phyloP scores from a whole-genome alignment of 2,329 filamentous ascomycete genomes.

The Aspergillus sp. region DNA sequence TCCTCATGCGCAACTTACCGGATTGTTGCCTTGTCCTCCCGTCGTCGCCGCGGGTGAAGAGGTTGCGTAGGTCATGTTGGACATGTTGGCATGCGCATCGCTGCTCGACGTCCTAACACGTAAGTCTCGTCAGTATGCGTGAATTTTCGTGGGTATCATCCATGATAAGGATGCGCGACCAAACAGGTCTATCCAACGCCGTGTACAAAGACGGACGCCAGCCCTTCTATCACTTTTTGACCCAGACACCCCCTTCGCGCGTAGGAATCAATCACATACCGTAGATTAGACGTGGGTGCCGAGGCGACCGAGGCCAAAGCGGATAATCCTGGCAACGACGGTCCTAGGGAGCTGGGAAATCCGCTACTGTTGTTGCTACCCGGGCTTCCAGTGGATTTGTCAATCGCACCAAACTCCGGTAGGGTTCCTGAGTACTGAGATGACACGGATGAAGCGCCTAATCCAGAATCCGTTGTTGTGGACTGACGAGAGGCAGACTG shows the following conservation, averaged over 20 bases:
- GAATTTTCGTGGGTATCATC: background rate
- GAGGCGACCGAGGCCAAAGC: constrained; percentile 60
- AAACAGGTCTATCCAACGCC: no score
- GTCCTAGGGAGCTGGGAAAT: constrained; percentile 35
- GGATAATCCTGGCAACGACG: constrained; percentile 57
- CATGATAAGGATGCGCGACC: no score
- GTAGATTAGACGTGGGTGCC: constrained; percentile 51
- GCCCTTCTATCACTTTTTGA: background rate
- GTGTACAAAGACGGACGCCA: no score
- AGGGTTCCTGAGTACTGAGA: constrained; percentile 46
- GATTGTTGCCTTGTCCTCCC: constrained; percentile 57
- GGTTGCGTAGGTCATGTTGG: constrained; percentile 61
- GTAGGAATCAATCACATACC: constrained; percentile 40
- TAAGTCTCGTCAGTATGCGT: constrained; percentile 21
- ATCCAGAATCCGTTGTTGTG: constrained; percentile 40
- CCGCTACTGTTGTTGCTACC: constrained; percentile 24
- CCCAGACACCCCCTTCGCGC: background rate
- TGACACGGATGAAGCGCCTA: constrained; percentile 53
- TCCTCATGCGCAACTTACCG: constrained; percentile 34
- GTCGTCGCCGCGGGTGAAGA: constrained; percentile 65
- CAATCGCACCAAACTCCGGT: constrained; percentile 28
- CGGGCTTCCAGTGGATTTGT: constrained; percentile 25
- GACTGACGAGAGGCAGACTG: constrained; percentile 49
- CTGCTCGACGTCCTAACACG: constrained; percentile 32
- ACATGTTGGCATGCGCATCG: constrained; percentile 54